Percentiles rank a stretch among this genome's conserved stretches.
These are phyloP conservation scores for Plantago coronopus DNA, from an alignment of 305 asterid species.

Conservation along the genomic window DNA sequence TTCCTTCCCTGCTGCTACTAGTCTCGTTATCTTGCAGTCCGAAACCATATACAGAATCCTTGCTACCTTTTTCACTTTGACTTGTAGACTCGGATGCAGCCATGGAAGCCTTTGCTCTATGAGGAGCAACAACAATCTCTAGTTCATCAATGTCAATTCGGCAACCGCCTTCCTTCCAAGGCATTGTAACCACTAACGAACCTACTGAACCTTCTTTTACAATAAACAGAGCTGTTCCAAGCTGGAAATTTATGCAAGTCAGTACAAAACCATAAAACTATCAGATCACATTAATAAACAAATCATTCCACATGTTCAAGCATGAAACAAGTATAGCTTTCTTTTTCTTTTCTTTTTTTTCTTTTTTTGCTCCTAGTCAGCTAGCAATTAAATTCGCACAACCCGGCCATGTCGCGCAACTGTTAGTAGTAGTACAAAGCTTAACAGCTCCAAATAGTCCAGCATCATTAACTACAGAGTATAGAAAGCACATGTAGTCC, in stretches of 20 bases:
- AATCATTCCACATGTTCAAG: neutral
- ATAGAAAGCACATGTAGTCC: neutral
- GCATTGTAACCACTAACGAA: slow-evolving; percentile 71
- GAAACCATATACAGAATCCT: slow-evolving; percentile 29
- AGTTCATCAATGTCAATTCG: slow-evolving; percentile 81
- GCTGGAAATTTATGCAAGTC: slow-evolving; percentile 44
- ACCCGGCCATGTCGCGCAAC: neutral
- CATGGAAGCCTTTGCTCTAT: slow-evolving; percentile 31
- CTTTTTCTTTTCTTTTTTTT: too few species aligned
- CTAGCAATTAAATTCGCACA: too few species aligned
- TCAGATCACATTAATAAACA: slow-evolving; percentile 1
- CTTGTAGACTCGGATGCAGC: slow-evolving; percentile 41
- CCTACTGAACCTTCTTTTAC: slow-evolving; percentile 97
- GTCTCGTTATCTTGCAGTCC: slow-evolving; percentile 43
- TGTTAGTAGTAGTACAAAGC: neutral
- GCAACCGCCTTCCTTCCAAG: slow-evolving; percentile 91
- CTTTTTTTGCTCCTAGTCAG: too few species aligned
- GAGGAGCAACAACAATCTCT: slow-evolving; percentile 79
- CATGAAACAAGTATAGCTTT: too few species aligned
- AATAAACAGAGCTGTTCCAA: slow-evolving; percentile 52
- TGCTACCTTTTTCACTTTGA: slow-evolving; percentile 28
- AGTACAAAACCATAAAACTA: slow-evolving; percentile 23
- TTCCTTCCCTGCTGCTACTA: slow-evolving; percentile 28
- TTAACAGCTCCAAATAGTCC: slow-evolving; percentile 1
- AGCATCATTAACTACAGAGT: slow-evolving; percentile 7